These are phyloP conservation scores for Paramecium octaurelia DNA, from an alignment of 73 alveolate species.

Conservation along the genomic window DNA sequence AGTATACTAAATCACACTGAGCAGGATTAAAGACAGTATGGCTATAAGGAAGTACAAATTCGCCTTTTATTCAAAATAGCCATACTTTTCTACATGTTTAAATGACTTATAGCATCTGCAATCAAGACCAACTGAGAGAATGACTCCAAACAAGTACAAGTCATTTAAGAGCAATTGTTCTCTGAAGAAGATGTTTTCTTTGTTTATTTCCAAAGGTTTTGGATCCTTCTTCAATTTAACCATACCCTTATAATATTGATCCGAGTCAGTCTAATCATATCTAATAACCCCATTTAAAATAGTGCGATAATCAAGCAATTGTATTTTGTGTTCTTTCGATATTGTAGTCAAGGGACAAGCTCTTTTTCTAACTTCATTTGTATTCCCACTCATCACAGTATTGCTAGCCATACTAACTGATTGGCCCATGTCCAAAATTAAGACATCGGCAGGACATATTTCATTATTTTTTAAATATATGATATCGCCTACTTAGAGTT, in stretches of 20 bases:
- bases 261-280: constrained; percentile 28
- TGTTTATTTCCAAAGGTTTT: constrained; percentile 19
- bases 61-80: neutral
- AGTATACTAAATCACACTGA: neutral
- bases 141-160: neutral
- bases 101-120: constrained; percentile 11
- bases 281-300: constrained; percentile 48
- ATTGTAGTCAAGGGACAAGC: constrained; percentile 53
- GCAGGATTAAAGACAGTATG: neutral
- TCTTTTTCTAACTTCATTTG: constrained; percentile 54
- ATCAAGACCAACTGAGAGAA: neutral
- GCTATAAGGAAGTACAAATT: neutral
- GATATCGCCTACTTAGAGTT: constrained; percentile 52
- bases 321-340: neutral
- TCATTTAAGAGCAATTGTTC: constrained; percentile 1
- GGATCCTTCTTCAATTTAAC: constrained; percentile 62
- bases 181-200: constrained; percentile 49
- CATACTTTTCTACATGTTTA: neutral
- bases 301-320: constrained; percentile 40
- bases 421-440: constrained; percentile 45
- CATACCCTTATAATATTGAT: constrained; percentile 44
- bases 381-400: constrained; percentile 29
- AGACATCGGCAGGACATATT: constrained; percentile 63
- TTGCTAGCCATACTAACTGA: neutral
- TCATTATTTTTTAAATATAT: constrained; percentile 55